Conservation (phyloP, 1,139 yeast genomes). For the Saccharomyces hybrid region DNA sequence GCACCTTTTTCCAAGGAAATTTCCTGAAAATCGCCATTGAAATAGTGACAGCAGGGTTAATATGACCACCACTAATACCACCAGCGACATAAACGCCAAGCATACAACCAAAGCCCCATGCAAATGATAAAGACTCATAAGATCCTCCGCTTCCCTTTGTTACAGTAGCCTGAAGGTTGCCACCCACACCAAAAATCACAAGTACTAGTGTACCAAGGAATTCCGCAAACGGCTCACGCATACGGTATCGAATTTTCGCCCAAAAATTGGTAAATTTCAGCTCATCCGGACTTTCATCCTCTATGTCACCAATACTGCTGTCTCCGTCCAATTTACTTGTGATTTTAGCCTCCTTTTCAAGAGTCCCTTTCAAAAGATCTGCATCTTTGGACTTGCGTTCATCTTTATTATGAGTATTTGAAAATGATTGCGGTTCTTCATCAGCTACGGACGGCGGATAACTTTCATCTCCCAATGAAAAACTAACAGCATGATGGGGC, state of each 20-base stretch:
- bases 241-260: conserved; percentile 12
- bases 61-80: conserved; percentile 35
- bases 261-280: conserved; percentile 13
- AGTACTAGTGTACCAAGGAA: conserved; percentile 36
- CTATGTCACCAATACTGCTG: not conserved
- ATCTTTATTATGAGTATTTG: too few relatives aligned
- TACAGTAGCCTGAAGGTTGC: conserved; percentile 36
- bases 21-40: conserved; percentile 33
- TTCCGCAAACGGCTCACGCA: conserved; percentile 32
- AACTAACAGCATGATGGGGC: not conserved
- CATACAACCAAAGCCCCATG: conserved; percentile 42
- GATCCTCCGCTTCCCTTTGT: conserved; percentile 34
- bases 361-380: too few relatives aligned
- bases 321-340: not conserved
- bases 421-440: not conserved
- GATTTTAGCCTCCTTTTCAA: not conserved
- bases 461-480: not conserved
- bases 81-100: conserved; percentile 35
- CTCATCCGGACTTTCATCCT: conserved; percentile 1
- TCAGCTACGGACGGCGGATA: not conserved
- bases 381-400: too few relatives aligned
- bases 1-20: conserved; percentile 35
- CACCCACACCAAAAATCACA: conserved; percentile 38
- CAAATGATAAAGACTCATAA: conserved; percentile 35
- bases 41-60: conserved; percentile 35